Conservation (phyloP, 257 asterid genomes). For the Primulina eburnea region DNA sequence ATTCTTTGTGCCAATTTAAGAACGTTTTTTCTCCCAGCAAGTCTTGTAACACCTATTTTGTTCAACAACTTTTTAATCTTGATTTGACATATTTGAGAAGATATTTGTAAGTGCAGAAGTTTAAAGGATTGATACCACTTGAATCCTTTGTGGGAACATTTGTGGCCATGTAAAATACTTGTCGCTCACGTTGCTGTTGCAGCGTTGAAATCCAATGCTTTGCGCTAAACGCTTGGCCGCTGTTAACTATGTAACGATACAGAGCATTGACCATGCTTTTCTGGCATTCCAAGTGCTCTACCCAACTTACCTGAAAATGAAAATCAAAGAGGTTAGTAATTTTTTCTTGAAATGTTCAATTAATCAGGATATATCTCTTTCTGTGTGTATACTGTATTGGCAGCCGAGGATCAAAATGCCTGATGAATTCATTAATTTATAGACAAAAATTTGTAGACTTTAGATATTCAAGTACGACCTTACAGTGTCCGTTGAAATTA, state of each 20-base stretch:
- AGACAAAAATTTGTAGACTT: not conserved
- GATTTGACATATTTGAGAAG: not conserved
- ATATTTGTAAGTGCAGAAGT: conserved; percentile 1
- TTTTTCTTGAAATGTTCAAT: not conserved
- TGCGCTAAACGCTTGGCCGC: conserved; percentile 85
- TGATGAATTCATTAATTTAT: not conserved
- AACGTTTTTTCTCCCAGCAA: conserved; percentile 83
- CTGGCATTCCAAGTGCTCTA: conserved; percentile 79
- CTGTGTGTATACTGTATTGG: not conserved
- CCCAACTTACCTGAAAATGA: conserved; percentile 80
- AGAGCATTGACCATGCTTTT: conserved; percentile 50
- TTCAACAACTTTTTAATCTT: not conserved
- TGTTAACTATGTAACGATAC: conserved; percentile 65
- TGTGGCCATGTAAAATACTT: conserved; percentile 72
- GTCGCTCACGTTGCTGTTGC: conserved; percentile 75
- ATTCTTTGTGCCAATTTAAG: conserved; percentile 75
- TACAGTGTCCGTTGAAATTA: conserved; percentile 74
- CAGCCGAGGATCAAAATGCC: not conserved
- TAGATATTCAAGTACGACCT: conserved; percentile 40
- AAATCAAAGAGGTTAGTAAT: conserved; percentile 12
- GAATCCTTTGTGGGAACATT: conserved; percentile 82
- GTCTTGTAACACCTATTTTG: conserved; percentile 66
- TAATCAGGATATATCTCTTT: not conserved
- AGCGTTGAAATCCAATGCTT: conserved; percentile 80
- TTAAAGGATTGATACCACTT: conserved; percentile 39